A percentile compares a stretch with the other conserved stretches of the same genome.
phyloP scores from a whole-genome alignment of 164 flowering plant species.

The Cinnamomum chago region DNA sequence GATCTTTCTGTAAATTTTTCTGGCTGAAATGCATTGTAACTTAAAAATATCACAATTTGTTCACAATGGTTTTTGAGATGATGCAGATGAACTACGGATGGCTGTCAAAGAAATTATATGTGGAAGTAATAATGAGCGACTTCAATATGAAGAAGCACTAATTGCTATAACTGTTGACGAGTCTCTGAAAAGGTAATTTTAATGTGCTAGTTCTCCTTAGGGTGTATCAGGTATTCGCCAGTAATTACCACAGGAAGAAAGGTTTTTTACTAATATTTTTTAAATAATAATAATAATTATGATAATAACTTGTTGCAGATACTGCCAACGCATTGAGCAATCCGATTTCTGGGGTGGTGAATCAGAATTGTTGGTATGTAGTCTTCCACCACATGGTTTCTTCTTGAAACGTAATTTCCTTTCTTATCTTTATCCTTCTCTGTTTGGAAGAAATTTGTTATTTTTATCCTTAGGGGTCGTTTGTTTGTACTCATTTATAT shows the following conservation, averaged over 20 bases:
- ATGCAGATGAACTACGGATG: conserved; percentile 79
- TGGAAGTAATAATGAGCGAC: conserved; percentile 55
- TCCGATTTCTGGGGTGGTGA: conserved; percentile 98
- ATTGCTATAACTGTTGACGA: conserved; percentile 92
- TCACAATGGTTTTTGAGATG: background rate
- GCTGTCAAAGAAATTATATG: conserved; percentile 90
- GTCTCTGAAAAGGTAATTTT: conserved; percentile 60
- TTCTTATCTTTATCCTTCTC: too few relatives aligned
- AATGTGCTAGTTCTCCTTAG: background rate
- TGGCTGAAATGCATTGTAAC: background rate
- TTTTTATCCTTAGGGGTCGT: too few relatives aligned
- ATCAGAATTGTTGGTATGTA: conserved; percentile 69
- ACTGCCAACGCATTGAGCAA: conserved; percentile 76
- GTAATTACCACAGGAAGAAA: background rate
- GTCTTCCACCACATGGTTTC: too few relatives aligned
- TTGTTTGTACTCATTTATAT: too few relatives aligned
- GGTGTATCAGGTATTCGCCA: background rate
- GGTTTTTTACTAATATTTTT: too few relatives aligned
- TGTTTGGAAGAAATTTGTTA: too few relatives aligned
- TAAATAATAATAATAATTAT: too few relatives aligned
- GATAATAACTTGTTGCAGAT: conserved; percentile 33
- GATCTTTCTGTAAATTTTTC: background rate
- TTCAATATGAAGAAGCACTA: conserved; percentile 70
- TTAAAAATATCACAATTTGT: too few relatives aligned
- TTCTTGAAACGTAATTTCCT: too few relatives aligned